phyloP scores from a whole-genome alignment of 495 filamentous ascomycete species.

The Xylaria sp. region DNA sequence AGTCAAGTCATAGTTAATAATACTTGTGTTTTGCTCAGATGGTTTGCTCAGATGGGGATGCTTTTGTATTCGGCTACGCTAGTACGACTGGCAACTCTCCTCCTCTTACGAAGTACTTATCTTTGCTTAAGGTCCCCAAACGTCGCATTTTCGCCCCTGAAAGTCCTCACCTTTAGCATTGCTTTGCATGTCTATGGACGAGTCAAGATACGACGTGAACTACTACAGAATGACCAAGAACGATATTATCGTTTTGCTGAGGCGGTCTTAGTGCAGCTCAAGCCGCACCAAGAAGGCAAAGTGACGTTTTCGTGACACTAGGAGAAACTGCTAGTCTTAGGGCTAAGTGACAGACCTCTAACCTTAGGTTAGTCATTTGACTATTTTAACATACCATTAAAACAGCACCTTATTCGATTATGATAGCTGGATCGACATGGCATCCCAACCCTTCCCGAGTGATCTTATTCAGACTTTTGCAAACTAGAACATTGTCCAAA shows the following conservation, averaged over 20 bases:
- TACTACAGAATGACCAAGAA: constrained; percentile 1
- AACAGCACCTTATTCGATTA: too few species aligned
- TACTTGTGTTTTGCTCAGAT: neutral
- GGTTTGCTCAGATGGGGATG: too few species aligned
- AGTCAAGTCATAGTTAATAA: neutral
- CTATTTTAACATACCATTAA: too few species aligned
- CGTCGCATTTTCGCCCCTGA: neutral
- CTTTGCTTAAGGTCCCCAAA: neutral
- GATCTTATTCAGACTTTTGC: too few species aligned
- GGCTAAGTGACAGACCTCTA: too few species aligned
- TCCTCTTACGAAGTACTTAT: neutral
- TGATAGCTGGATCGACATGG: too few species aligned
- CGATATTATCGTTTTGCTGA: neutral
- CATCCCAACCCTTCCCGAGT: too few species aligned
- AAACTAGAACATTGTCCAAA: too few species aligned
- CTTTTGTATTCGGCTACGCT: neutral
- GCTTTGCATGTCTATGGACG: neutral
- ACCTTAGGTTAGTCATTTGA: too few species aligned
- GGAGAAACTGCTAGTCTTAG: too few species aligned
- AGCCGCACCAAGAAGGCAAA: neutral
- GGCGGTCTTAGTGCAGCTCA: neutral
- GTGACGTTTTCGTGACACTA: neutral
- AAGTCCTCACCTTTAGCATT: neutral
- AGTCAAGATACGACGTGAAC: neutral
- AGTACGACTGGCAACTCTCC: neutral